Evolutionary conservation across 78 protist genomes (phyloP).

Genomic region (Tieghemostelium lacteum): DNA sequence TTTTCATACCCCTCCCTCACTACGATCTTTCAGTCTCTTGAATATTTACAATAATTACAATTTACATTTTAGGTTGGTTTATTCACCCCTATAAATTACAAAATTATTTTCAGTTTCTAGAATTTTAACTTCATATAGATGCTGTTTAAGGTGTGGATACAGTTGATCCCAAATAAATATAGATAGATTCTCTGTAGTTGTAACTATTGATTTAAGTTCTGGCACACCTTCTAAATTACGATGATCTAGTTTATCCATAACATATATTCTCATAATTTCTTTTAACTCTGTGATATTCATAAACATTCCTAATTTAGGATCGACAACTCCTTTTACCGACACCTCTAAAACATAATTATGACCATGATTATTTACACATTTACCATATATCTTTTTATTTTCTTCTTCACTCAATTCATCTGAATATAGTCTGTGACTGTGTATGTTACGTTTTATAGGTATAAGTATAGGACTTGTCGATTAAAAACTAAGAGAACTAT

Average conservation of each 20-base stretch:
- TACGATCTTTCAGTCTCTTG: no score
- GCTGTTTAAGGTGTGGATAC: background rate
- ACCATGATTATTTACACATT: slow-evolving; percentile 83
- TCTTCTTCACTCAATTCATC: slow-evolving; percentile 45
- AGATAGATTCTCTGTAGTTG: slow-evolving; percentile 81
- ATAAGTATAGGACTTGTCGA: background rate
- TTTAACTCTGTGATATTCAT: slow-evolving; percentile 78
- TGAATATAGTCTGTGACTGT: slow-evolving; percentile 81
- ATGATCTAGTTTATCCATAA: slow-evolving; percentile 82
- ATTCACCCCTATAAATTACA: slow-evolving; percentile 77
- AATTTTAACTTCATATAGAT: slow-evolving; percentile 69
- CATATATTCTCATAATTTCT: slow-evolving; percentile 16
- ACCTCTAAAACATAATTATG: slow-evolving; percentile 84
- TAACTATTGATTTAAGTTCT: slow-evolving; percentile 50
- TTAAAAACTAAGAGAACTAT: background rate
- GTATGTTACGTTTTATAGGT: background rate
- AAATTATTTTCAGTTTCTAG: slow-evolving; percentile 79
- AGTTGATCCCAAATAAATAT: slow-evolving; percentile 68
- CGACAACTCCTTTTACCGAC: slow-evolving; percentile 70
- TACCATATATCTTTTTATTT: slow-evolving; percentile 79
- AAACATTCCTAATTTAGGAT: slow-evolving; percentile 77
- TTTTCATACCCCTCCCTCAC: background rate
- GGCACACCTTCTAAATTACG: slow-evolving; percentile 82
- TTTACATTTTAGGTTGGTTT: background rate
- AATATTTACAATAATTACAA: no score